Percentiles rank a stretch among this genome's conserved stretches.
Conservation (phyloP, 225 moss, liverwort and hornwort genomes). For the Lunularia cruciata region DNA sequence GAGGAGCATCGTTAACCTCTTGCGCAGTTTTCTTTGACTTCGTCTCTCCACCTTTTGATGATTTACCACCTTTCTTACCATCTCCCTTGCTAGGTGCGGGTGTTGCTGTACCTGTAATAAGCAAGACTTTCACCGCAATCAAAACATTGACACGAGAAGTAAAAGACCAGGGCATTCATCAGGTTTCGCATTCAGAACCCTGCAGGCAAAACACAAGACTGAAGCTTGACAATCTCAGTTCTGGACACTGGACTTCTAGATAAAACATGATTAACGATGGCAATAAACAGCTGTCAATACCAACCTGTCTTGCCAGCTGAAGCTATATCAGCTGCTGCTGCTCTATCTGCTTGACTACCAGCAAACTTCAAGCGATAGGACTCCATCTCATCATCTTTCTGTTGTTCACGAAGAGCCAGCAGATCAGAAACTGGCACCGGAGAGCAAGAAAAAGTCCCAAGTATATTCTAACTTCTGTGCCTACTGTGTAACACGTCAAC, state of each 20-base stretch:
- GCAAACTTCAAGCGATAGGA: conserved; percentile 68
- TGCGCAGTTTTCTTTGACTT: conserved; percentile 55
- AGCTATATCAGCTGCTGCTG: conserved; percentile 48
- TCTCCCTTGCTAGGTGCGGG: conserved; percentile 22
- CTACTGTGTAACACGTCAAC: too few relatives aligned
- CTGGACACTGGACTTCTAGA: too few relatives aligned
- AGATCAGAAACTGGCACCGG: neutral
- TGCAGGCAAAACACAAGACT: too few relatives aligned
- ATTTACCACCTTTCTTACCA: conserved; percentile 26
- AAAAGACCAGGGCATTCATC: too few relatives aligned
- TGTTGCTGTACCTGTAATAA: neutral
- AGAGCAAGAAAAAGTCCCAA: neutral
- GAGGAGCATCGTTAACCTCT: conserved; percentile 62
- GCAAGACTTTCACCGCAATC: too few relatives aligned
- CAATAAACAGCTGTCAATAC: too few relatives aligned
- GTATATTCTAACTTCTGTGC: too few relatives aligned
- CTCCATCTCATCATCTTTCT: conserved; percentile 88
- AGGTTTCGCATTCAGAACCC: too few relatives aligned
- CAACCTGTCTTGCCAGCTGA: conserved; percentile 35
- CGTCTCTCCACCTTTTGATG: conserved; percentile 33
- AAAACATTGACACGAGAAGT: too few relatives aligned
- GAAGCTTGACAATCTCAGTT: too few relatives aligned
- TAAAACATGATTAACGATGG: too few relatives aligned
- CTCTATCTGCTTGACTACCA: conserved; percentile 90
- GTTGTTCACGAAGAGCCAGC: neutral